Base-by-base conservation (phyloP, 768 basidiomycete species). In the Polyporus arcularius region DNA sequence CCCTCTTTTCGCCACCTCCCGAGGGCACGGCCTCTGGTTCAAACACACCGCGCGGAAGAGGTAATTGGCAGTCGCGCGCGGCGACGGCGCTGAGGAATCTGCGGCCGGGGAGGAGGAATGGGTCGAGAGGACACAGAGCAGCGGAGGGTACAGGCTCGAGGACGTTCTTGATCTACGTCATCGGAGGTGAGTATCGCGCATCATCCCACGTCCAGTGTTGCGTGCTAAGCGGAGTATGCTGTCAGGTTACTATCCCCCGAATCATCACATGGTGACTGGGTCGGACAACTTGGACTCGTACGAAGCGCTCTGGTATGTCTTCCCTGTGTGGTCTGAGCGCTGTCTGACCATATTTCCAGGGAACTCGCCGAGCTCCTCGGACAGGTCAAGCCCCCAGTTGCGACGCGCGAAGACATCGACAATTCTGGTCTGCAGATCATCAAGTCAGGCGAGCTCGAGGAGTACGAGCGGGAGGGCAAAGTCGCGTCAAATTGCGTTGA, bases 141-240 rank as follows among this genome's bases (percentile, higher is more conserved):
- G 59, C 64, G 41, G 71, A 70, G 28, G 64, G 68, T 28, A 63
- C 67, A 10, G 76, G 74, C 16, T 85, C 86, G 47, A 75, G 92
- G 64, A 94, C 92, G 16, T 94, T 94, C 75, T 78, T 94, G 73
- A 94, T 96, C 58, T 95, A 93, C 75, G 93, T 96, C 61, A 91
- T 93, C 70, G 90, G 91, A 53, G 90, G 89, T 85, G 62, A 52
- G 81, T 73, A 35, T 49, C 10, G 31, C 15, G 39, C 58, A 12
- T 21, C 5, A 32, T 16, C 10, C 26, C 31, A 15, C n/a, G 26
- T 18, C 11, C 14, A 21, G 18, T 21, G n/a, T 15, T 26, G 8
- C 12, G 21, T 46, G 28, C 41, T 58, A 9, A 39, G 18, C 18
- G 1, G n/a, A 26, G 14, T 9, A 16, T 10, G 7, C 5, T 46